phyloP scores from a whole-genome alignment of 257 asterid species.

The Salvia hispanica region DNA sequence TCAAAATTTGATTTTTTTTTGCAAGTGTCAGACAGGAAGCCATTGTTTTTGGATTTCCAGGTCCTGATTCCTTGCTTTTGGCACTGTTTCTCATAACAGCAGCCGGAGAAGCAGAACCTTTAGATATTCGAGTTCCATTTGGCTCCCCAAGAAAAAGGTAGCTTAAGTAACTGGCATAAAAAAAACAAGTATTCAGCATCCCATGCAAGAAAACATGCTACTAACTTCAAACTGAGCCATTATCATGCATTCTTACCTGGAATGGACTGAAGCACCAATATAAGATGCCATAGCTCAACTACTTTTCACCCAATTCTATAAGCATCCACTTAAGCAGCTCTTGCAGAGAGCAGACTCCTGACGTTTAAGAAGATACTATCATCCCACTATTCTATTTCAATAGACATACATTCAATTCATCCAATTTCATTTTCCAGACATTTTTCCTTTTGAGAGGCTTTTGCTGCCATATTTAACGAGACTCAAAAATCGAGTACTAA shows the following conservation, averaged over 20 bases:
- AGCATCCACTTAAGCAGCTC: constrained; percentile 29
- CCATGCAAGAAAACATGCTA: neutral
- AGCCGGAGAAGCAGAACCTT: constrained; percentile 30
- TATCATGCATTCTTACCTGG: constrained; percentile 39
- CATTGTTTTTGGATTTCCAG: constrained; percentile 41
- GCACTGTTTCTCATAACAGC: constrained; percentile 44
- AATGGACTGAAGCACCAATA: constrained; percentile 40
- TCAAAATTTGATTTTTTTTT: constrained; percentile 48
- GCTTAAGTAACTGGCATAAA: constrained; percentile 42
- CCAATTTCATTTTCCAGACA: constrained; percentile 14
- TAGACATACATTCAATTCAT: constrained; percentile 16
- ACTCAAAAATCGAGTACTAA: neutral
- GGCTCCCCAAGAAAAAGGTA: constrained; percentile 48
- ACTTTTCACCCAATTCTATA: constrained; percentile 28
- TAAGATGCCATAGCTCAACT: constrained; percentile 46
- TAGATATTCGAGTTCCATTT: constrained; percentile 41
- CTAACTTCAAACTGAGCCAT: constrained; percentile 3
- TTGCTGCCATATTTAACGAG: neutral
- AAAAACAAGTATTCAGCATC: neutral
- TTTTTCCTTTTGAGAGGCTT: no score
- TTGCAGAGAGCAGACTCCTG: constrained; percentile 20
- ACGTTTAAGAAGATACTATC: constrained; percentile 1
- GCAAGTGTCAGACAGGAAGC: constrained; percentile 46
- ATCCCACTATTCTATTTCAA: neutral
- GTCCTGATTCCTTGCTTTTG: constrained; percentile 63